Conservation (phyloP, 2,329 filamentous ascomycete genomes). For the Trichophaea hybrida region DNA sequence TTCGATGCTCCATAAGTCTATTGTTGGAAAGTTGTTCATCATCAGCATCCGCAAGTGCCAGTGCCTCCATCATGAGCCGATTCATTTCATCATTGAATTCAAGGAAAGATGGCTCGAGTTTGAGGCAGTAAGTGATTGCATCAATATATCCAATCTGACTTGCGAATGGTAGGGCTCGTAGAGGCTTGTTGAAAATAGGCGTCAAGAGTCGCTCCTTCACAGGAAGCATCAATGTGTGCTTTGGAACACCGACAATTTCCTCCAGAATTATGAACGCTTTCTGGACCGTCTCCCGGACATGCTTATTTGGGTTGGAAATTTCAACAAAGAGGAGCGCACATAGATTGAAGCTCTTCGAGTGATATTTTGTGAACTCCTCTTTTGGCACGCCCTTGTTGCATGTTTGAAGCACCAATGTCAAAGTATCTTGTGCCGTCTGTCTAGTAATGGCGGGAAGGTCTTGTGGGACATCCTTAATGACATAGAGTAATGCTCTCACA, state of each 20-base stretch:
- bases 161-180: slow-evolving; percentile 81
- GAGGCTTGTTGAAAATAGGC: slow-evolving; percentile 87
- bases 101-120: slow-evolving; percentile 75
- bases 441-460: slow-evolving; percentile 86
- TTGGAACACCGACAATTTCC: slow-evolving; percentile 58
- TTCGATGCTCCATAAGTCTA: slow-evolving; percentile 88
- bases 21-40: slow-evolving; percentile 71
- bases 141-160: slow-evolving; percentile 98
- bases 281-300: slow-evolving; percentile 79
- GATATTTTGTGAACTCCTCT: slow-evolving; percentile 56
- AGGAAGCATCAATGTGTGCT: slow-evolving; percentile 77
- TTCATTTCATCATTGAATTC: slow-evolving; percentile 86
- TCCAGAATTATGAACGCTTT: slow-evolving; percentile 68
- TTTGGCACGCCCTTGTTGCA: slow-evolving; percentile 69
- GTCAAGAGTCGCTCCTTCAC: slow-evolving; percentile 81
- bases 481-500: slow-evolving; percentile 80
- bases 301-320: slow-evolving; percentile 86
- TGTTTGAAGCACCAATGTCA: slow-evolving; percentile 62
- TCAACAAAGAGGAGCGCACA: slow-evolving; percentile 79
- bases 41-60: slow-evolving; percentile 85
- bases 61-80: slow-evolving; percentile 77
- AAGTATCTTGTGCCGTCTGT: slow-evolving; percentile 63
- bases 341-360: slow-evolving; percentile 55
- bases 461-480: slow-evolving; percentile 94
- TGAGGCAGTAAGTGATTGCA: slow-evolving; percentile 88